A percentile compares a stretch with the other conserved stretches of the same genome.
Conservation (phyloP, 306 rosid genomes). For the Fragaria iinumae region DNA sequence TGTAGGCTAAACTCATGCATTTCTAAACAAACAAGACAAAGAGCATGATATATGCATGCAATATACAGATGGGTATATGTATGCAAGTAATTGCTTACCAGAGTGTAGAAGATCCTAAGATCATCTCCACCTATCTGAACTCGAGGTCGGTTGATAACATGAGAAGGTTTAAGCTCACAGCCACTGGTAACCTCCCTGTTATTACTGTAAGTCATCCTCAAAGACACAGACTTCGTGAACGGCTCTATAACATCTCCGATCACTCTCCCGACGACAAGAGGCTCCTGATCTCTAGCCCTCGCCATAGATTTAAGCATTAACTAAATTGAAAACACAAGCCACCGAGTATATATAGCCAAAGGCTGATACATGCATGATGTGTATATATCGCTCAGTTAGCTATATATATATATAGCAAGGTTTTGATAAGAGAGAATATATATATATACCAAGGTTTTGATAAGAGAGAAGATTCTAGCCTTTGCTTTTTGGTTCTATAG, state of each 20-base stretch:
- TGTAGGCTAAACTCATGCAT: background rate
- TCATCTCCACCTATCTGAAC: slow-evolving; percentile 54
- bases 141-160: slow-evolving; percentile 44
- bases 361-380: background rate
- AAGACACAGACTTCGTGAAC: slow-evolving; percentile 42
- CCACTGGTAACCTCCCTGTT: slow-evolving; percentile 48
- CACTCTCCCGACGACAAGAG: slow-evolving; percentile 52
- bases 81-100: slow-evolving; percentile 24
- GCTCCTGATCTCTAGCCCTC: slow-evolving; percentile 36
- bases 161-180: slow-evolving; percentile 53
- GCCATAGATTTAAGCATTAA: slow-evolving; percentile 23
- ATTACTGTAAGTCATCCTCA: slow-evolving; percentile 29
- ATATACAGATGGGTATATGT: background rate
- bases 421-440: background rate
- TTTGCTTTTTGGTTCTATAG: too few species aligned
- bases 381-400: background rate
- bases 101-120: slow-evolving; percentile 52
- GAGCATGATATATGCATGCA: background rate
- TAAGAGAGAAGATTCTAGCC: too few species aligned
- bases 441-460: too few species aligned
- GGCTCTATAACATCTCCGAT: slow-evolving; percentile 53
- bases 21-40: background rate
- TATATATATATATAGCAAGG: background rate
- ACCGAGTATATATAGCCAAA: background rate
- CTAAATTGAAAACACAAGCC: background rate